Evolutionary conservation across 495 filamentous ascomycete species (phyloP), one percentile per base, ranked within the genome.

Genomic region (Rhypophila decipiens): DNA sequence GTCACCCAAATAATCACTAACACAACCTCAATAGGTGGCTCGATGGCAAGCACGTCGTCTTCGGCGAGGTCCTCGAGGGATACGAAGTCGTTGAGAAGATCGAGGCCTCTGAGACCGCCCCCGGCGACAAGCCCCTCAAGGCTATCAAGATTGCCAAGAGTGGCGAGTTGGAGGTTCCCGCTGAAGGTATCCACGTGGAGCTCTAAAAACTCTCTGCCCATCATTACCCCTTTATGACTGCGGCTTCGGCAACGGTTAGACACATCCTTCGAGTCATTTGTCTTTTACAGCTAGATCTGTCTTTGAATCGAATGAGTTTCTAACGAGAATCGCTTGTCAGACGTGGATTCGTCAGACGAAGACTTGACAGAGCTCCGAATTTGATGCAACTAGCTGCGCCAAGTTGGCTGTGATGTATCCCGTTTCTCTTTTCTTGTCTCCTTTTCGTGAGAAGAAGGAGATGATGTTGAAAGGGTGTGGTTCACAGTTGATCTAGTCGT

Each of bases 151-250:
- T 98, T 60, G 82, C 68, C 42, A 94, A 96, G 82, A 91, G 88
- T 68, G 93, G 93, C 59, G 94, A 98, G 78, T 74, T 96, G 44
- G 75, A 80, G 68, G 76, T 90, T 55, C 85, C 88, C 58, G 70
- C 82, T 66, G 90, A 96, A 98, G 93, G 93, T 98, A 96, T 87
- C 78, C 87, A 94, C 69, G 83, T 84, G 70, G 93, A 97, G 70
- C 87, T 96, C 69, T 97, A 88, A 78, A 76, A 56, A 29, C 37
- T 49, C 24, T 50, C 47, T 46, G 24, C 24, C 13, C 2, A 22
- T 12, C 31, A 17, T 36, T 23, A 24, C 8, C 10, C 31, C 39
- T 11, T 37, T 33, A 8, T 44, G 47, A 42, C 2, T 39, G 39
- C 15, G 37, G 40, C 48, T 31, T 31, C 27, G 27, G 27, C 27